Percentiles rank a stretch among this genome's conserved stretches.
These are phyloP conservation scores for Acanthochlamys bracteata DNA, from an alignment of 106 monocot species.

Conservation along the genomic window DNA sequence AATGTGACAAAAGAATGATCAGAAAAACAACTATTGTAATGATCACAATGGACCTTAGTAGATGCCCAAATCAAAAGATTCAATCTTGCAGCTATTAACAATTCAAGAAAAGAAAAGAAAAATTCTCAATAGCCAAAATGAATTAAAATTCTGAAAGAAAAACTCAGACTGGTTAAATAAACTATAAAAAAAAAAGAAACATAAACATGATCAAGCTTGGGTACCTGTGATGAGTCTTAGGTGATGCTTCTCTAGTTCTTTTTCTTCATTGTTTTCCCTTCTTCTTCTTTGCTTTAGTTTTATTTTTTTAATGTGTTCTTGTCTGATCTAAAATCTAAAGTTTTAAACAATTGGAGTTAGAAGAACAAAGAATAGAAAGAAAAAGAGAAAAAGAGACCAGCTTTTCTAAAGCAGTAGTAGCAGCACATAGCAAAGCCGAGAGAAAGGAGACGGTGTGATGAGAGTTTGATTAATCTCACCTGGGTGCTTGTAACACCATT, in stretches of 20 bases:
- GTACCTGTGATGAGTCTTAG: not conserved
- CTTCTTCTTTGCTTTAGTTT: not conserved
- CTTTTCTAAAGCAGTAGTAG: not conserved
- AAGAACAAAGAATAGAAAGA: too few relatives aligned
- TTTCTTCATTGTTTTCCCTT: not conserved
- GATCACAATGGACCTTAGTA: too few relatives aligned
- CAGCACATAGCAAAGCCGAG: too few relatives aligned
- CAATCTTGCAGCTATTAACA: too few relatives aligned
- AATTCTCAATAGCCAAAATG: not conserved
- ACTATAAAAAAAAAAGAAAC: not conserved
- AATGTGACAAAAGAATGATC: too few relatives aligned
- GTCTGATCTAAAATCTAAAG: not conserved
- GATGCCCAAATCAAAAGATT: too few relatives aligned
- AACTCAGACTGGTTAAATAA: not conserved
- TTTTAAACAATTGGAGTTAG: not conserved
- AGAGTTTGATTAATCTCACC: not conserved
- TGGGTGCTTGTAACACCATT: not conserved
- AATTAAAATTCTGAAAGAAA: not conserved
- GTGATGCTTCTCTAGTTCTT: not conserved
- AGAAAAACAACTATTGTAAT: too few relatives aligned
- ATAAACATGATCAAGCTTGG: not conserved
- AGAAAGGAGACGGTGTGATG: not conserved
- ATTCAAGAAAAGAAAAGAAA: too few relatives aligned
- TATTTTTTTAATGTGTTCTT: not conserved
- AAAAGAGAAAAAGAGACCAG: not conserved